Evolutionary conservation across 805 yeast species (phyloP).

Genomic region (Barnettozyma californica): DNA sequence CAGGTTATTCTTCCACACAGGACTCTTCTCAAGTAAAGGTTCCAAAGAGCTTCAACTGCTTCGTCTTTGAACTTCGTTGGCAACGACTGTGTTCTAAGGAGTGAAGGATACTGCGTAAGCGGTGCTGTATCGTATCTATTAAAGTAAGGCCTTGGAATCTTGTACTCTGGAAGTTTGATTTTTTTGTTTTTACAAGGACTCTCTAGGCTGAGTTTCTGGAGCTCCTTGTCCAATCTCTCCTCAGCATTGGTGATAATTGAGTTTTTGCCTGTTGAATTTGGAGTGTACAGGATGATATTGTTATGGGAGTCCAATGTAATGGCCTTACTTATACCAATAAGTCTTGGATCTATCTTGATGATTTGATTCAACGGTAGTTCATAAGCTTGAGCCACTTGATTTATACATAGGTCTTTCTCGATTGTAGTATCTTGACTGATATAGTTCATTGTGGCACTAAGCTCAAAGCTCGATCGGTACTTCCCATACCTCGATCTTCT

Average conservation of each 20-base stretch:
- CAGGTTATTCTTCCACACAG: slow-evolving; percentile 29
- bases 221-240: slow-evolving; percentile 17
- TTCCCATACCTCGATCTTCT: slow-evolving; percentile 20
- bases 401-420: slow-evolving; percentile 19
- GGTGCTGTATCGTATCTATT: slow-evolving; percentile 16
- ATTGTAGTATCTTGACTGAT: slow-evolving; percentile 20
- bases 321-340: slow-evolving; percentile 11
- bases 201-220: slow-evolving; percentile 17
- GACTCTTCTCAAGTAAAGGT: slow-evolving; percentile 27
- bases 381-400: slow-evolving; percentile 15
- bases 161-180: slow-evolving; percentile 8
- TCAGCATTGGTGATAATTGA: slow-evolving; percentile 22
- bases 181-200: slow-evolving; percentile 4
- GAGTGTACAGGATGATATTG: slow-evolving; percentile 23
- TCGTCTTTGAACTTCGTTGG: slow-evolving; percentile 15
- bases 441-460: slow-evolving; percentile 21
- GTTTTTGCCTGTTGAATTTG: slow-evolving; percentile 18
- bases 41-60: slow-evolving; percentile 27
- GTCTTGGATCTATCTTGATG: slow-evolving; percentile 12
- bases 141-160: slow-evolving; percentile 11
- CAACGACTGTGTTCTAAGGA: slow-evolving; percentile 19
- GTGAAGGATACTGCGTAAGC: slow-evolving; percentile 1
- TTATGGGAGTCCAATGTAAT: slow-evolving; percentile 24
- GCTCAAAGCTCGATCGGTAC: slow-evolving; percentile 20
- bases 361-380: slow-evolving; percentile 10